Evolutionary conservation across 306 rosid genomes (phyloP).

Genomic region (Dryas octopetala): DNA sequence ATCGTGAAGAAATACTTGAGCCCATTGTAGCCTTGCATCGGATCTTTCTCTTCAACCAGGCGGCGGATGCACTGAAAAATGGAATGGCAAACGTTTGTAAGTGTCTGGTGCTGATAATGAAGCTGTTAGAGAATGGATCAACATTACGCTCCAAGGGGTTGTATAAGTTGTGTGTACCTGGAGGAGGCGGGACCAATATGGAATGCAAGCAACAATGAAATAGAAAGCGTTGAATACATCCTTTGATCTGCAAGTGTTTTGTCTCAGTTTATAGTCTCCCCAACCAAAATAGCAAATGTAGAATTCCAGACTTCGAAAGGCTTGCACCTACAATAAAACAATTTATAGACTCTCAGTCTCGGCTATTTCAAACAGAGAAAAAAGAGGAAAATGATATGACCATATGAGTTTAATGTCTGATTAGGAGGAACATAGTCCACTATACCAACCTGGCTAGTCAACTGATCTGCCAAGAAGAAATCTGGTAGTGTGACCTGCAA

Average conservation of each 20-base stretch:
- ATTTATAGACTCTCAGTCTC: background rate
- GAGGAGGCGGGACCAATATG: conserved; percentile 62
- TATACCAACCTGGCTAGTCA: conserved; percentile 64
- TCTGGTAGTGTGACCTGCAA: conserved; percentile 66
- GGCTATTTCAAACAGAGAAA: background rate
- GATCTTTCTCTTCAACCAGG: conserved; percentile 58
- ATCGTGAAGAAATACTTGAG: conserved; percentile 59
- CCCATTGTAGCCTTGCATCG: conserved; percentile 60
- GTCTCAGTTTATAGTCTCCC: conserved; percentile 58
- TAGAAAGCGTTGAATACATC: conserved; percentile 42
- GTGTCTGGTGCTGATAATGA: background rate
- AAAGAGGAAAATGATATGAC: background rate
- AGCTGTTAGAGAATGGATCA: background rate
- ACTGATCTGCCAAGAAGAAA: conserved; percentile 75
- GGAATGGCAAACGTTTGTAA: background rate
- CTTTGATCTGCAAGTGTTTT: conserved; percentile 30
- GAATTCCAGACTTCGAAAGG: conserved; percentile 63
- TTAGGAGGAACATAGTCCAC: background rate
- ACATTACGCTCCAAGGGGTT: background rate
- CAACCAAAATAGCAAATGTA: conserved; percentile 70
- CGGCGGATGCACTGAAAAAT: conserved; percentile 56
- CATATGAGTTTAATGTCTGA: background rate
- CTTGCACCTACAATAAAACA: conserved; percentile 47
- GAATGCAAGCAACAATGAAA: conserved; percentile 51
- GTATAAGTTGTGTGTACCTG: conserved; percentile 34